Evolutionary conservation across 2,329 filamentous ascomycete genomes (phyloP).

Genomic region (Fusarium begoniae): DNA sequence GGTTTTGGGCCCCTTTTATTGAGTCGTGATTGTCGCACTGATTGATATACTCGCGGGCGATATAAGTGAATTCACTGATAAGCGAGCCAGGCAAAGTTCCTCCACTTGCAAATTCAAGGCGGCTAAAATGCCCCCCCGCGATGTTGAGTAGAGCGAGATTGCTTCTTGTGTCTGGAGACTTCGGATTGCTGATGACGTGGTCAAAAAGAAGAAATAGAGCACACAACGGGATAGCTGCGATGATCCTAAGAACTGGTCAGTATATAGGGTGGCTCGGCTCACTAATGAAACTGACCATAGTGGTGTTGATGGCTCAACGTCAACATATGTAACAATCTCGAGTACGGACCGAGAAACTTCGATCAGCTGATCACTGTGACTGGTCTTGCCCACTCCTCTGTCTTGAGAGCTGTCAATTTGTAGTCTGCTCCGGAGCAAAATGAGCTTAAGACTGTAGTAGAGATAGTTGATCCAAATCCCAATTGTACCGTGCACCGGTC

Average conservation of each 20-base stretch:
- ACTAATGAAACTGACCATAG: slow-evolving; percentile 8
- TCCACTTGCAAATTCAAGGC: slow-evolving; percentile 31
- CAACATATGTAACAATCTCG: slow-evolving; percentile 32
- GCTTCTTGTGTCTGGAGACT: slow-evolving; percentile 18
- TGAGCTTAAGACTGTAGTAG: slow-evolving; percentile 30
- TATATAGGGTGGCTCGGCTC: rapidly evolving
- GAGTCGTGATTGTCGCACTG: neutral
- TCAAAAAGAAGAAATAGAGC: slow-evolving; percentile 37
- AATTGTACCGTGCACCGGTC: slow-evolving; percentile 8
- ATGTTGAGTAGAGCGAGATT: slow-evolving; percentile 35
- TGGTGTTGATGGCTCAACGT: slow-evolving; percentile 33
- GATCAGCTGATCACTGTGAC: slow-evolving; percentile 5
- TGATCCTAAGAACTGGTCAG: slow-evolving; percentile 4
- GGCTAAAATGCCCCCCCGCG: slow-evolving; percentile 32
- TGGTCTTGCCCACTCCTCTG: neutral
- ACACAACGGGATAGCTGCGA: slow-evolving; percentile 31
- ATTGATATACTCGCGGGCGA: slow-evolving; percentile 36
- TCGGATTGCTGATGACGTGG: slow-evolving; percentile 31
- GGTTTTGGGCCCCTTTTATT: neutral
- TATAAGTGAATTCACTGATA: slow-evolving; percentile 33
- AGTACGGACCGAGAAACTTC: slow-evolving; percentile 26
- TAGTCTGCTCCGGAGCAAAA: slow-evolving; percentile 20
- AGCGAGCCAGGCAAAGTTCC: slow-evolving; percentile 27
- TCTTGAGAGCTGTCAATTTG: neutral
- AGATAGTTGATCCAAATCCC: slow-evolving; percentile 32